phyloP scores from a whole-genome alignment of 306 rosid genomes.

The Acmispon strigosus region DNA sequence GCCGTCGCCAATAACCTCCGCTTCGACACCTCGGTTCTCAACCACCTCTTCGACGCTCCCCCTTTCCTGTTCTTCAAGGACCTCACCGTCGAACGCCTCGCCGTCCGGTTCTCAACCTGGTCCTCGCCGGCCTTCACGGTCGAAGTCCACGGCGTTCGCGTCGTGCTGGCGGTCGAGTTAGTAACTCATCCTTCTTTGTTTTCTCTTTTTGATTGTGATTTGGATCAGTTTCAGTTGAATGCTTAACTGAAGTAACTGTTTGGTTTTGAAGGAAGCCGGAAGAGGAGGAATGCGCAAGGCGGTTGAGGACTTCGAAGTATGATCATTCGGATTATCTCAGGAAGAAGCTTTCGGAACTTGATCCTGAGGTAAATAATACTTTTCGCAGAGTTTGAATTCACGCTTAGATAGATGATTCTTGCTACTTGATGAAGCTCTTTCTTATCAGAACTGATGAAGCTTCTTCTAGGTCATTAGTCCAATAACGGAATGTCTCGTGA shows the following conservation, averaged over 20 bases:
- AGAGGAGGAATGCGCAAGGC: constrained; percentile 27
- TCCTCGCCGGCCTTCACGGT: constrained; percentile 51
- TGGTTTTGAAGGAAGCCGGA: constrained; percentile 45
- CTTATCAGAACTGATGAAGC: background rate
- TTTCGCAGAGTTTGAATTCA: background rate
- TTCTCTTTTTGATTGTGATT: background rate
- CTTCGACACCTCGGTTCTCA: constrained; percentile 47
- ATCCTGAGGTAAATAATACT: constrained; percentile 63
- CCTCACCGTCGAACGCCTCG: constrained; percentile 46
- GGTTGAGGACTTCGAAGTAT: constrained; percentile 20
- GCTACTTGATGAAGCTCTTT: background rate
- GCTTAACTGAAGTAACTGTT: background rate
- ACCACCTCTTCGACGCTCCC: constrained; percentile 46
- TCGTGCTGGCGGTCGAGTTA: constrained; percentile 45
- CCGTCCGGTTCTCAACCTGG: constrained; percentile 64
- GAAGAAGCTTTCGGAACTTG: constrained; percentile 63
- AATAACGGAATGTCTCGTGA: background rate
- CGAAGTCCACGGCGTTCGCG: constrained; percentile 52
- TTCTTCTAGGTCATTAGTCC: background rate
- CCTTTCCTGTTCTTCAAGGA: constrained; percentile 39
- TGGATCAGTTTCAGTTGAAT: background rate
- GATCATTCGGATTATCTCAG: constrained; percentile 34
- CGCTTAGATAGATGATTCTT: background rate
- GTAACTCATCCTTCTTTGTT: background rate
- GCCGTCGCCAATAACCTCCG: constrained; percentile 48